Percentiles rank a stretch among this genome's conserved stretches.
Conservation (phyloP, 192 early-diverging fungal species). For the Backusella psychrophila region DNA sequence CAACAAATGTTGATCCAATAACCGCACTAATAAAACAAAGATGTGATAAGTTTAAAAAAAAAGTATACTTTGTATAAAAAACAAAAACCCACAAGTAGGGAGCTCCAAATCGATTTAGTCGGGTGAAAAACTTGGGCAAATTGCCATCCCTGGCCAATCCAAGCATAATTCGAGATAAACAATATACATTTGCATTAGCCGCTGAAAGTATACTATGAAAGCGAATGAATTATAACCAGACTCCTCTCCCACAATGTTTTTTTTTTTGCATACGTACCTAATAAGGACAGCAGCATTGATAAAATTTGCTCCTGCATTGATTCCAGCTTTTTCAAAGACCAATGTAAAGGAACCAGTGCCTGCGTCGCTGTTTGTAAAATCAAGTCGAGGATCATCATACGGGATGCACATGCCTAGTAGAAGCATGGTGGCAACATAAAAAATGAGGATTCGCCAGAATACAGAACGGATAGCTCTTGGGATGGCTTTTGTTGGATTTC, state of each 20-base stretch:
- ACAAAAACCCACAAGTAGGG: slow-evolving; percentile 34
- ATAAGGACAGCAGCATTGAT: slow-evolving; percentile 67
- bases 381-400: slow-evolving; percentile 52
- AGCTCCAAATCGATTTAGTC: slow-evolving; percentile 53
- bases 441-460: slow-evolving; percentile 84
- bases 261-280: neutral
- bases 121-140: slow-evolving; percentile 61
- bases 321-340: slow-evolving; percentile 58
- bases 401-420: slow-evolving; percentile 80
- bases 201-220: slow-evolving; percentile 55
- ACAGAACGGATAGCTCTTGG: slow-evolving; percentile 69
- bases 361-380: slow-evolving; percentile 37
- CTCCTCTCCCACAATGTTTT: no score
- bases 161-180: slow-evolving; percentile 73
- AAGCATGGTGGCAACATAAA: slow-evolving; percentile 77
- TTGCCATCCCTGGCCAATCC: slow-evolving; percentile 68
- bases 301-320: slow-evolving; percentile 55
- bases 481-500: slow-evolving; percentile 77
- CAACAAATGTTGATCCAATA: slow-evolving; percentile 47
- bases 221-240: no score
- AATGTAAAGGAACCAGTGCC: slow-evolving; percentile 63
- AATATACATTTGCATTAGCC: slow-evolving; percentile 79
- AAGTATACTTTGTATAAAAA: neutral
- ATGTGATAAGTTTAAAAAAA: neutral
- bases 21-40: slow-evolving; percentile 33